Base-by-base conservation (phyloP, 176 grass and related monocot genomes). In the Poa annua region DNA sequence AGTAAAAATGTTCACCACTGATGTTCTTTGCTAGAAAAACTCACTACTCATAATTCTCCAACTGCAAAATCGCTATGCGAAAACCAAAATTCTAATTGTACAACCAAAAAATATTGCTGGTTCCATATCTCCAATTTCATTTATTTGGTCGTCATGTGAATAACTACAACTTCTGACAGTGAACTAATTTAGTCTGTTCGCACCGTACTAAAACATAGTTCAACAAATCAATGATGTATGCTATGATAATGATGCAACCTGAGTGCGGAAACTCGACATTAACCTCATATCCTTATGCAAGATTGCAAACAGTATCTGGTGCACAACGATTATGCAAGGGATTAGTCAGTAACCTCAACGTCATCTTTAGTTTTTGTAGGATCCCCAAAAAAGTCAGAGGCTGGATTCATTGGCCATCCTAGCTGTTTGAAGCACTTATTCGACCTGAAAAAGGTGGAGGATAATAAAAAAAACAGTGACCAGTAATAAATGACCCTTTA, bases 401-500 rank as follows among this genome's bases (percentile, higher is more conserved):
- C 0, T 41, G 0, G 2, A 73, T 88, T 4, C 88, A 98, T 88
- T 36, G 91, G 93, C 96, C 96, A 99, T 15, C 59, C 36, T 60
- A 98, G 80, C 15, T 95, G 69, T 80, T 89, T 92, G 57, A 99
- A 93, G 76, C 91, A 92, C 77, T 93, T 83, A 22, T 90, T 96
- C 11, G 85, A 99, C 96, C 93, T 96, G 60, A 51, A 87, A 90
- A 49, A 85, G 82, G 82, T 79, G 20, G 72, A 88, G 15, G 44
- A 7, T 67, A 44, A 38, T 26, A 2, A 63, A 3, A 86, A 6
- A 87, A 62, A 83, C 53, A 72, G 24, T 73, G 74, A 77, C n/a
- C 2, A 54, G 36, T 41, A 89, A 54, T 14, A 72, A 89, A 73
- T 53, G 47, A 74, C 17, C 3, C 57, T 38, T 51, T 5, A 26